Evolutionary conservation across 2,329 filamentous ascomycete genomes (phyloP).

Genomic region (Fusarium paranaense): DNA sequence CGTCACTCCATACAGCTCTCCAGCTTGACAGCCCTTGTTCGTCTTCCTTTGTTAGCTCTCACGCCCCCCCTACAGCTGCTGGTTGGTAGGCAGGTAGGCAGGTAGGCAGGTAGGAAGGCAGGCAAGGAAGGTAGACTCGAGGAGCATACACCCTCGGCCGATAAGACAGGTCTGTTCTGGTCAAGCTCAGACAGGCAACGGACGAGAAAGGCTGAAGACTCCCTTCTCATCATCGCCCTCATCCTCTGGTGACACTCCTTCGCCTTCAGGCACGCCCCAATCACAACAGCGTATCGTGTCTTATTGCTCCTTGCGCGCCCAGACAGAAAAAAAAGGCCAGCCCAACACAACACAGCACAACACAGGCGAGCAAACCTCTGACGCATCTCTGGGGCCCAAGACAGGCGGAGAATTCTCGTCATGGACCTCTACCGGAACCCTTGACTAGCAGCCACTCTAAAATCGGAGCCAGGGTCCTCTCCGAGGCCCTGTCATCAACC

Average conservation of each 20-base stretch:
- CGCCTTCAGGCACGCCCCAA: constrained; percentile 32
- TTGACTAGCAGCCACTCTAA: constrained; percentile 55
- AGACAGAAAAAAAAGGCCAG: not conserved
- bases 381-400: constrained; percentile 37
- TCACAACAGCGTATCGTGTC: constrained; percentile 40
- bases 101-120: not conserved
- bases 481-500: constrained; percentile 53
- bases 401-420: constrained; percentile 53
- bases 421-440: constrained; percentile 48
- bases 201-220: constrained; percentile 37
- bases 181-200: constrained; percentile 31
- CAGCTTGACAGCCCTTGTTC: constrained; percentile 35
- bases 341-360: constrained; percentile 6
- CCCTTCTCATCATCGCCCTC: constrained; percentile 22
- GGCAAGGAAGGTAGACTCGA: constrained; percentile 10
- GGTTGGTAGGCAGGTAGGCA: not conserved
- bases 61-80: constrained; percentile 21
- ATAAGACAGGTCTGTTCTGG: constrained; percentile 32
- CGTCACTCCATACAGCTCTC: constrained; percentile 29
- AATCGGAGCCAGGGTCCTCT: constrained; percentile 51
- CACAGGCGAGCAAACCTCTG: constrained; percentile 35
- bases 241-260: constrained; percentile 24
- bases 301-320: constrained; percentile 39
- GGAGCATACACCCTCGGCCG: constrained; percentile 14
- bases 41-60: constrained; percentile 33